These are phyloP conservation scores for Mycena chlorophos DNA, from an alignment of 768 basidiomycete species.

Conservation along the genomic window DNA sequence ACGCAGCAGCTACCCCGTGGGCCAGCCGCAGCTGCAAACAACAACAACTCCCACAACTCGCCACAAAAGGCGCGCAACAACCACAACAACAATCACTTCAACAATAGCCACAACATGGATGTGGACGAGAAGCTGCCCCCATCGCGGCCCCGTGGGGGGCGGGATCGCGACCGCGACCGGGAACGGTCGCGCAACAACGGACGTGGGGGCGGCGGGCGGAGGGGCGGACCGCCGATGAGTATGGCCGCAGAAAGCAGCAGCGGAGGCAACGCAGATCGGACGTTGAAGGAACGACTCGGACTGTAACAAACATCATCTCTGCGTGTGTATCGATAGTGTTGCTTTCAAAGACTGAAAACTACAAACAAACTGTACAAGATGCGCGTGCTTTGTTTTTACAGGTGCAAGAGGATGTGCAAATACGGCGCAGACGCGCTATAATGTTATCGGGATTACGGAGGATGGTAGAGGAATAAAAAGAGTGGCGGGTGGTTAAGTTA, in stretches of 20 bases:
- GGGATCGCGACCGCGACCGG: conserved; percentile 30
- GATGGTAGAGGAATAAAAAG: neutral
- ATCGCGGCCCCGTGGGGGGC: conserved; percentile 42
- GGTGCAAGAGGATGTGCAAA: neutral
- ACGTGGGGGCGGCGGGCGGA: conserved; percentile 35
- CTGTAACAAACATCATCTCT: conserved; percentile 42
- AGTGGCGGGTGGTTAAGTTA: neutral
- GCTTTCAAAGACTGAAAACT: neutral
- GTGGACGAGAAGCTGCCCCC: conserved; percentile 52
- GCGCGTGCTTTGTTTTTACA: neutral
- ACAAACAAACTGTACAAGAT: neutral
- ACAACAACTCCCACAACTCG: too few species aligned
- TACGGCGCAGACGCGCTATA: neutral
- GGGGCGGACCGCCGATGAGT: conserved; percentile 36
- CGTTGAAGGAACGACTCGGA: conserved; percentile 84
- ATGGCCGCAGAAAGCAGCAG: conserved; percentile 34
- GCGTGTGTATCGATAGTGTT: conserved; percentile 10
- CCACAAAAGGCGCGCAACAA: conserved; percentile 26
- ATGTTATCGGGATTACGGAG: neutral
- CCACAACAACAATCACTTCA: too few species aligned
- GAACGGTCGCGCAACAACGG: conserved; percentile 33
- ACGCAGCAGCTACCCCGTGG: conserved; percentile 40
- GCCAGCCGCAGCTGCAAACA: too few species aligned
- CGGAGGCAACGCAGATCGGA: conserved; percentile 62
- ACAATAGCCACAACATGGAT: conserved; percentile 42